A percentile compares a stretch with the other conserved stretches of the same genome.
These are phyloP conservation scores for Heritiera fomes DNA, from an alignment of 345 rosid species.

Conservation along the genomic window DNA sequence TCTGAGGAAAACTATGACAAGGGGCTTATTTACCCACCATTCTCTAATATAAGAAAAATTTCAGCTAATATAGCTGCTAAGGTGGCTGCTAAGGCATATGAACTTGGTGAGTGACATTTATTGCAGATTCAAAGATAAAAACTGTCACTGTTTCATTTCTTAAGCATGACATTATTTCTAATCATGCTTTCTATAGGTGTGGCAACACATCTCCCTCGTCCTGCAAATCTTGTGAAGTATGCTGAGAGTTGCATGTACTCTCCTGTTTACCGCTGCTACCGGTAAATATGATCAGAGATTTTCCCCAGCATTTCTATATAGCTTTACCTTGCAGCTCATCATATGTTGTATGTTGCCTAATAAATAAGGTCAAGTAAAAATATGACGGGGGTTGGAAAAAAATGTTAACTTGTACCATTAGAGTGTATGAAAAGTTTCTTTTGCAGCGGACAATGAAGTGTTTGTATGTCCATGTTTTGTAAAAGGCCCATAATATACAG, in stretches of 20 bases:
- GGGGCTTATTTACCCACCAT: slow-evolving; percentile 89
- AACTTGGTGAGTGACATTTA: slow-evolving; percentile 56
- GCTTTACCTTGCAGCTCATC: neutral
- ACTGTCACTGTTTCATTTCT: neutral
- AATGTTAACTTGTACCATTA: neutral
- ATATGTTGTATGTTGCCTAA: neutral
- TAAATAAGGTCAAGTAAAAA: neutral
- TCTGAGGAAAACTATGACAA: slow-evolving; percentile 60
- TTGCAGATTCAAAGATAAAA: neutral
- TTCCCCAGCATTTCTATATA: neutral
- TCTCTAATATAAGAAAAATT: slow-evolving; percentile 74
- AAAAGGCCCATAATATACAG: neutral
- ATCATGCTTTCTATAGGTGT: slow-evolving; percentile 45
- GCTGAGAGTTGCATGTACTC: slow-evolving; percentile 98
- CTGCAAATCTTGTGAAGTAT: slow-evolving; percentile 63
- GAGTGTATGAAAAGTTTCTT: neutral
- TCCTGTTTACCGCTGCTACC: slow-evolving; percentile 67
- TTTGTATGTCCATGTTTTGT: neutral
- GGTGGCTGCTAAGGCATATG: slow-evolving; percentile 93
- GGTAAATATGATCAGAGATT: slow-evolving; percentile 32
- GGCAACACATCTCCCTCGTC: slow-evolving; percentile 88
- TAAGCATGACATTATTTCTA: neutral
- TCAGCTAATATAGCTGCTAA: slow-evolving; percentile 92
- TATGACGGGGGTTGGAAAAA: neutral
- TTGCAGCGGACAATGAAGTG: neutral